These are phyloP conservation scores for Chaetomium tenue DNA, from an alignment of 495 filamentous ascomycete species.

Conservation along the genomic window DNA sequence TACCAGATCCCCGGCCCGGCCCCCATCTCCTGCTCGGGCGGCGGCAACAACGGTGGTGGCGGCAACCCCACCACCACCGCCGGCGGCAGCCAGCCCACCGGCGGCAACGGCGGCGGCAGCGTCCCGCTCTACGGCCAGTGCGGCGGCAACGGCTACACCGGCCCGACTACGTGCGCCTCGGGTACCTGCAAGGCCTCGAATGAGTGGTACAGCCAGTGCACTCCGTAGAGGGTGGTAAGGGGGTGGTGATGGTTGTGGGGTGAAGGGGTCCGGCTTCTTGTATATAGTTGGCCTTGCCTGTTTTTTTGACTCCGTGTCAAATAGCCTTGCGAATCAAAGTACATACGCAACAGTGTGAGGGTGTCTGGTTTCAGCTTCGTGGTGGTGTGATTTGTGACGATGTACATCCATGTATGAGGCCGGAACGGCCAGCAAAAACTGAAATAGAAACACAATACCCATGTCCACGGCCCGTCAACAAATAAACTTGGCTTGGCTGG, in stretches of 20 bases:
- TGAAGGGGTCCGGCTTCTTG: not conserved
- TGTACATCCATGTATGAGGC: no score
- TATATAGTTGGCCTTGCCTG: constrained; percentile 8
- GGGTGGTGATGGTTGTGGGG: not conserved
- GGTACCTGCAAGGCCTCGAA: constrained; percentile 33
- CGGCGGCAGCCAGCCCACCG: not conserved
- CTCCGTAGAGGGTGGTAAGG: not conserved
- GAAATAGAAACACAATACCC: no score
- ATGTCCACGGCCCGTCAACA: no score
- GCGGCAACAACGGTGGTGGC: constrained; percentile 23
- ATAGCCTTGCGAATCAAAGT: constrained; percentile 10
- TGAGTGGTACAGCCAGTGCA: constrained; percentile 31
- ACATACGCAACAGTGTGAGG: not conserved
- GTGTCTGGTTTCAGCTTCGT: no score
- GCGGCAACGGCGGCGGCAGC: not conserved
- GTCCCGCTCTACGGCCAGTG: constrained; percentile 33
- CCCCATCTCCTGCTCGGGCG: constrained; percentile 36
- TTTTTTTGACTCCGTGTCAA: not conserved
- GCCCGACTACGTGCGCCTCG: constrained; percentile 27
- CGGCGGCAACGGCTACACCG: constrained; percentile 31
- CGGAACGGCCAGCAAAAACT: no score
- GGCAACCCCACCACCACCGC: constrained; percentile 8
- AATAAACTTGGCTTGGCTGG: no score
- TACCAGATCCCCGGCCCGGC: constrained; percentile 46
- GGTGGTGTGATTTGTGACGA: not conserved